Percentiles rank a stretch among this genome's conserved stretches.
phyloP scores from a whole-genome alignment of 2,329 filamentous ascomycete genomes.

The Endoconidiophora polonica region DNA sequence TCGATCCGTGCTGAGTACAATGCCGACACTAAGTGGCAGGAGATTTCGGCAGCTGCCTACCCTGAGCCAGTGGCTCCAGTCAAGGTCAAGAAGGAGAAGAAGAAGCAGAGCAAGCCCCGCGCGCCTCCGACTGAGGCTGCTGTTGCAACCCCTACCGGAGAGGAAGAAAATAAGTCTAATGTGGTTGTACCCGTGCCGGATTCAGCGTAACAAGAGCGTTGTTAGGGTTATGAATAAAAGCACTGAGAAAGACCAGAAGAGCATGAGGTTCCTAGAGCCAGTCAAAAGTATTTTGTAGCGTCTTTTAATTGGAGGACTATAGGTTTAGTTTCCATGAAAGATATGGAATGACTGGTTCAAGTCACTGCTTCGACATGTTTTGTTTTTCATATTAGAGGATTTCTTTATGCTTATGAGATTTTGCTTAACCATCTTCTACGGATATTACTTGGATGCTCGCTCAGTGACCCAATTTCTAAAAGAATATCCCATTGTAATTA shows the following conservation, averaged over 20 bases:
- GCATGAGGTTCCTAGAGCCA: no score
- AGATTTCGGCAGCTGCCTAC: slow-evolving; percentile 55
- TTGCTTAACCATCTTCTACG: no score
- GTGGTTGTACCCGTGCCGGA: slow-evolving; percentile 10
- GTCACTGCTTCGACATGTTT: no score
- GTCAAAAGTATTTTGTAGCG: neutral
- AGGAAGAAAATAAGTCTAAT: slow-evolving; percentile 9
- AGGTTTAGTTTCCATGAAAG: neutral
- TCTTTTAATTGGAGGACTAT: neutral
- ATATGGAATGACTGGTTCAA: neutral
- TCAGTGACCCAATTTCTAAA: no score
- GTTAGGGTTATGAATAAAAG: no score
- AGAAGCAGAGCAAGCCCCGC: slow-evolving; percentile 46
- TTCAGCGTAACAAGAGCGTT: neutral
- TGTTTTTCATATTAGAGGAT: no score
- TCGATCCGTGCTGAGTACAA: slow-evolving; percentile 65
- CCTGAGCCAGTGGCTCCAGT: slow-evolving; percentile 33
- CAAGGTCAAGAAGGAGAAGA: slow-evolving; percentile 52
- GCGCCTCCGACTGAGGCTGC: neutral
- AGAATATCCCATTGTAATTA: no score
- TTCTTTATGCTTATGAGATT: no score
- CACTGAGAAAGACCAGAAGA: no score
- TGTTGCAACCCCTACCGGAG: neutral
- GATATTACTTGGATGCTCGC: no score
- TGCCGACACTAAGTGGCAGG: slow-evolving; percentile 60